These are phyloP conservation scores for Annona cherimola DNA, from an alignment of 164 flowering plant species.

Conservation along the genomic window DNA sequence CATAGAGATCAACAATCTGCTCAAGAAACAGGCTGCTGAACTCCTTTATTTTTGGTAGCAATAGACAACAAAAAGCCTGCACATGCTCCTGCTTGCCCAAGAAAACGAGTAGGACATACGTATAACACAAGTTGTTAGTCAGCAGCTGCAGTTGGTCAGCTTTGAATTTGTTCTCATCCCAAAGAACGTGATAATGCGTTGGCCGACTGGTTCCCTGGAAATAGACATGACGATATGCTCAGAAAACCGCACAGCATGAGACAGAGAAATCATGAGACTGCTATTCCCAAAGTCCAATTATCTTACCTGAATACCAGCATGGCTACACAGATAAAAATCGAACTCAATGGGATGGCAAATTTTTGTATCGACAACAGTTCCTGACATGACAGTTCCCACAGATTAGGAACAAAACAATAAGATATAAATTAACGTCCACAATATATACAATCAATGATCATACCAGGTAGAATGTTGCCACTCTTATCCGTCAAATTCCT, in stretches of 20 bases:
- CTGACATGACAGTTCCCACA: slow-evolving; percentile 24
- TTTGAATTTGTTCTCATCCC: slow-evolving; percentile 63
- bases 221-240: background rate
- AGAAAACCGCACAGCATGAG: background rate
- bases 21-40: background rate
- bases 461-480: slow-evolving; percentile 84
- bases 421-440: too few relatives aligned
- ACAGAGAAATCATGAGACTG: background rate
- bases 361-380: slow-evolving; percentile 83
- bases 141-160: slow-evolving; percentile 57
- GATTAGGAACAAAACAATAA: background rate
- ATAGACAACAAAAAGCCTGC: background rate
- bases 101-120: slow-evolving; percentile 30
- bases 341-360: slow-evolving; percentile 93
- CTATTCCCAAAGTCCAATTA: slow-evolving; percentile 3
- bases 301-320: slow-evolving; percentile 96
- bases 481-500: slow-evolving; percentile 46
- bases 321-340: slow-evolving; percentile 94
- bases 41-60: background rate
- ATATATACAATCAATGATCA: background rate
- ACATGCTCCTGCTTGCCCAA: background rate
- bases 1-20: background rate
- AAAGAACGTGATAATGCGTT: slow-evolving; percentile 71
- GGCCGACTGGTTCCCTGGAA: slow-evolving; percentile 80
- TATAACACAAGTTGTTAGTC: slow-evolving; percentile 69